Evolutionary conservation across 176 grass and related monocot genomes (phyloP), one percentile per base, ranked within the genome.

Genomic region (Neostapfia colusana): DNA sequence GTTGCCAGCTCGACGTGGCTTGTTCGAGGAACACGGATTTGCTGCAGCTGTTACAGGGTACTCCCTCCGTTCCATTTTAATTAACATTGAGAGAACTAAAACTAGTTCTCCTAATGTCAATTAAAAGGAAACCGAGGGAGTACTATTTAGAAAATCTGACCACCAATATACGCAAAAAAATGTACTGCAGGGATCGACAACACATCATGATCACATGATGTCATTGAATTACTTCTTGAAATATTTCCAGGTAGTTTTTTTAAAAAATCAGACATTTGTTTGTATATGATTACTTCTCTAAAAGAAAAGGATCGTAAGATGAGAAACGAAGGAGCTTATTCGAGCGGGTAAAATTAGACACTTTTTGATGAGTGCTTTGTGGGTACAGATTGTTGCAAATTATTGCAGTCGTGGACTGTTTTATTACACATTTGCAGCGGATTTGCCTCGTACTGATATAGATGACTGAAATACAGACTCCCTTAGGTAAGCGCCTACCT

Each of bases 401-500:
- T 49, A n/a, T n/a, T n/a, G 46, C 14, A 49, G 46, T 35, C 63
- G 18, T 65, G 18, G 37, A 67, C 37, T 6, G 38, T 41, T 38
- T 8, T 39, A 67, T n/a, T n/a, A n/a, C 39, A 43, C 39, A 17
- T 16, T 43, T 70, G 27, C 6, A 15, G 11, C 2, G 10, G 21
- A 74, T 41, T 3, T 20, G 28, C 38, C 10, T 58, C 56, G 6
- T 58, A 44, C 63, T 56, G 24, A 10, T 78, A n/a, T n/a, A n/a
- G n/a, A n/a, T n/a, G 18, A 64, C 45, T 83, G 73, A 46, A 76
- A 76, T 39, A 37, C 63, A 68, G 59, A 76, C 72, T 76, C 57
- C 36, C 45, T 3, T 67, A 17, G 56, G 46, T 64, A 44, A 63
- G 25, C 43, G 28, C 61, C 82, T 78, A 61, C 40, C 41, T 48